A percentile compares a stretch with the other conserved stretches of the same genome.
Conservation (phyloP, 345 rosid genomes). For the Populus pruinosa region DNA sequence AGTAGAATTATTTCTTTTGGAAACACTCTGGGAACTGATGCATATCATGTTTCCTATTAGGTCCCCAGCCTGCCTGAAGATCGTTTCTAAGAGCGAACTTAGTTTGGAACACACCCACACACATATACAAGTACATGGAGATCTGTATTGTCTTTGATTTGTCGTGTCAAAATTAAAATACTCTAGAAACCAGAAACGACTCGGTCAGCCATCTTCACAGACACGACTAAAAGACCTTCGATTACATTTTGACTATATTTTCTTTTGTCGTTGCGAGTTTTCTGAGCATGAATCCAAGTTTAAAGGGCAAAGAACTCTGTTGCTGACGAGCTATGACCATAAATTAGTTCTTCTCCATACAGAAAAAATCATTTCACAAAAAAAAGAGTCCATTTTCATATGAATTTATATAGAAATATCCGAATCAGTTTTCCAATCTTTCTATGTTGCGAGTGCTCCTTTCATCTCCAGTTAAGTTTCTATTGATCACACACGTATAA, state of each 20-base stretch:
- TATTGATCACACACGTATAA: too few relatives aligned
- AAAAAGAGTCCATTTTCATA: background rate
- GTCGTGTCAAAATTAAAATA: background rate
- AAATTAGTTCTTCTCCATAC: background rate
- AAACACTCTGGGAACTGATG: conserved; percentile 8
- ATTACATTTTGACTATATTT: background rate
- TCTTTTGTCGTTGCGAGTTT: background rate
- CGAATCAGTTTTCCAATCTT: too few relatives aligned
- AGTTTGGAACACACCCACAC: too few relatives aligned
- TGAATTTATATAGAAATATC: too few relatives aligned
- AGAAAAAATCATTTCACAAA: background rate
- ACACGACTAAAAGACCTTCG: background rate
- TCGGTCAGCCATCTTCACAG: background rate
- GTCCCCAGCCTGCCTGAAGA: background rate
- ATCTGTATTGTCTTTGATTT: background rate
- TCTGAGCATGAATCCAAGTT: background rate
- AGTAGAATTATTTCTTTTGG: background rate
- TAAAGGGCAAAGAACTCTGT: background rate
- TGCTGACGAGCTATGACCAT: background rate
- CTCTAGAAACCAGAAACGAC: background rate
- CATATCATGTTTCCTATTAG: background rate
- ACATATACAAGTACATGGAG: background rate
- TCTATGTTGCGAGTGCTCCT: too few relatives aligned
- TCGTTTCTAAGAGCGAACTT: too few relatives aligned
- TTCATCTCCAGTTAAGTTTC: too few relatives aligned